Evolutionary conservation across 2,329 filamentous ascomycete species (phyloP).

Genomic region (Xylaria sp.): DNA sequence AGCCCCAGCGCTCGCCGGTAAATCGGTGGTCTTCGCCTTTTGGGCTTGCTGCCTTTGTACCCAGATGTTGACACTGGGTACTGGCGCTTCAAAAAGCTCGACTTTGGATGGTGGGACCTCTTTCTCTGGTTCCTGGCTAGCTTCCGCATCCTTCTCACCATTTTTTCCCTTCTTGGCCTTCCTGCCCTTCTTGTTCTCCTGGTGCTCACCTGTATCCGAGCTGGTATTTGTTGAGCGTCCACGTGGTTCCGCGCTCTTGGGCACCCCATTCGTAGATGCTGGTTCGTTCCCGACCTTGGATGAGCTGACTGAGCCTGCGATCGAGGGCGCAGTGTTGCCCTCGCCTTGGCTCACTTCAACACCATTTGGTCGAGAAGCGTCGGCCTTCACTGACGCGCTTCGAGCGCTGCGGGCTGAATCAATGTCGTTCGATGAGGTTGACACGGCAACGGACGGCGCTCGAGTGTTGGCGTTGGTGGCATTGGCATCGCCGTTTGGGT

Average conservation of each 20-base stretch:
- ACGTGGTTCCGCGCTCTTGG: constrained; percentile 56
- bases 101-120: constrained; percentile 69
- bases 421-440: constrained; percentile 51
- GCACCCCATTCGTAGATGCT: constrained; percentile 35
- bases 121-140: constrained; percentile 61
- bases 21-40: constrained; percentile 56
- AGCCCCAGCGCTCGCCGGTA: constrained; percentile 4
- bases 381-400: constrained; percentile 45
- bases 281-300: constrained; percentile 38
- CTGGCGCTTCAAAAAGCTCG: constrained; percentile 80
- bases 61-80: constrained; percentile 90
- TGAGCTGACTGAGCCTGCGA: constrained; percentile 34
- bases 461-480: constrained; percentile 48
- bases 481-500: constrained; percentile 50
- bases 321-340: constrained; percentile 24
- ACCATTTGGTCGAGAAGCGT: constrained; percentile 34
- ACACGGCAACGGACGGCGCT: constrained; percentile 50
- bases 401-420: constrained; percentile 45
- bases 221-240: constrained; percentile 69
- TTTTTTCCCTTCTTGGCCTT: constrained; percentile 71
- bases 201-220: constrained; percentile 74
- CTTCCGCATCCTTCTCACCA: constrained; percentile 63
- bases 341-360: constrained; percentile 39
- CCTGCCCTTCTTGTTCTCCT: constrained; percentile 69
- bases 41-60: constrained; percentile 74